A percentile compares a stretch with the other conserved stretches of the same genome.
Conservation (phyloP, 257 asterid genomes). For the Ehretia macrophylla region DNA sequence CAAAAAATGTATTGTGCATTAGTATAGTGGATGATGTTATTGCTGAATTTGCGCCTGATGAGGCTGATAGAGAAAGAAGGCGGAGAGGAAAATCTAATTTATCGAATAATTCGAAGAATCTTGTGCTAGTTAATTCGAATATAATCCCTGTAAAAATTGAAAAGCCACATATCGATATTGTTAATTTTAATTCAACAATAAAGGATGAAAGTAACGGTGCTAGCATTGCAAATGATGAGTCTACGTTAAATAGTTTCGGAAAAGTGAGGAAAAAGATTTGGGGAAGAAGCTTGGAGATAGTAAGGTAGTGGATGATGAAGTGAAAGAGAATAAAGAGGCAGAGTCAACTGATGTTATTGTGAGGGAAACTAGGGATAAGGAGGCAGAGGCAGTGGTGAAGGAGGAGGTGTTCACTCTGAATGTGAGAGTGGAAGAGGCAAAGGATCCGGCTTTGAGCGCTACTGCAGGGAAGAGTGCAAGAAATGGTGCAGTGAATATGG, state of each 20-base stretch:
- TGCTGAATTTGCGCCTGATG: slow-evolving; percentile 93
- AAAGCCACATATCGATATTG: slow-evolving; percentile 29
- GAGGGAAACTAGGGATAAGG: slow-evolving; percentile 18
- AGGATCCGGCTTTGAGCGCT: slow-evolving; percentile 67
- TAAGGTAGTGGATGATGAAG: not conserved
- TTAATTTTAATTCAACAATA: slow-evolving; percentile 17
- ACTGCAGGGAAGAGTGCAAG: slow-evolving; percentile 57
- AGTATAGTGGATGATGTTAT: slow-evolving; percentile 84
- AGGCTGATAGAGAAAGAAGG: slow-evolving; percentile 72
- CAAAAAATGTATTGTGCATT: slow-evolving; percentile 47
- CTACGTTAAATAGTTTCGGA: slow-evolving; percentile 13
- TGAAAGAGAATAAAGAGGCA: slow-evolving; percentile 21
- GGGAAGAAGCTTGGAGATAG: slow-evolving; percentile 10
- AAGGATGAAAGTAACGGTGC: slow-evolving; percentile 22
- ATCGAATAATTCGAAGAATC: slow-evolving; percentile 15
- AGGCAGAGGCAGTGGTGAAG: slow-evolving; percentile 20
- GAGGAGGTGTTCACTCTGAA: slow-evolving; percentile 57
- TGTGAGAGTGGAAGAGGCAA: slow-evolving; percentile 62
- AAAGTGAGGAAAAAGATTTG: slow-evolving; percentile 17
- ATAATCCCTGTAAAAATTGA: slow-evolving; percentile 33
- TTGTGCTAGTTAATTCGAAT: slow-evolving; percentile 16
- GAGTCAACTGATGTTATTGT: slow-evolving; percentile 18
- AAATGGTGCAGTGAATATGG: slow-evolving; percentile 19
- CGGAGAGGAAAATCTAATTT: slow-evolving; percentile 40
- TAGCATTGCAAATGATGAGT: slow-evolving; percentile 21